Conservation (phyloP, 1,284 basidiomycete species). For the Schizophyllum amplum region DNA sequence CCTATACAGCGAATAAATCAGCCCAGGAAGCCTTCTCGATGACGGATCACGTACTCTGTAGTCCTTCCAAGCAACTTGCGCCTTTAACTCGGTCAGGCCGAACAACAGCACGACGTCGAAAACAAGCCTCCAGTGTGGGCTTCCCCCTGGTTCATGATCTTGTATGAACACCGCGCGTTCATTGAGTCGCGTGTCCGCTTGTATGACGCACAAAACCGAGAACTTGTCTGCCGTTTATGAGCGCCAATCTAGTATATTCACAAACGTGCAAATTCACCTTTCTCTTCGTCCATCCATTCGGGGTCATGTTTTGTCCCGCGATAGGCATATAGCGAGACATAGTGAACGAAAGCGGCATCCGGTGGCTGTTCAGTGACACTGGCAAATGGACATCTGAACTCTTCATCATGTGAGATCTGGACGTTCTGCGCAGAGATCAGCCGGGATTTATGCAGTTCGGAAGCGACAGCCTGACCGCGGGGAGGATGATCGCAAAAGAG, state of each 20-base stretch:
- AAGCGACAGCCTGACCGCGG: neutral
- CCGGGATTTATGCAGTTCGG: no score
- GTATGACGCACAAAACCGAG: neutral
- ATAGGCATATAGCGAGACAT: neutral
- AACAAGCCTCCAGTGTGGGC: neutral
- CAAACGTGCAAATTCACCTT: neutral
- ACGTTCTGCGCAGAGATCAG: neutral
- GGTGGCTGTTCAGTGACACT: neutral
- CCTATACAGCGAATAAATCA: neutral
- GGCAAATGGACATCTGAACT: neutral
- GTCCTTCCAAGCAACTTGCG: neutral
- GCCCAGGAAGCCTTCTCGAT: neutral
- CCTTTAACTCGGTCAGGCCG: neutral
- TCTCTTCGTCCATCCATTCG: neutral
- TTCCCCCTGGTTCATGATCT: neutral
- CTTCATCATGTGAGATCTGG: neutral
- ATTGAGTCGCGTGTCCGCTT: neutral
- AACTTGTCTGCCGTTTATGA: neutral
- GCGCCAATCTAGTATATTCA: neutral
- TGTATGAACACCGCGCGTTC: neutral
- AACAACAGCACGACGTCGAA: neutral
- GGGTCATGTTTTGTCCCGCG: neutral
- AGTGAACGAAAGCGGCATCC: neutral
- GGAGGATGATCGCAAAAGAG: neutral
- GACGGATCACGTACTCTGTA: neutral